A percentile compares a stretch with the other conserved stretches of the same genome.
phyloP scores from a whole-genome alignment of 768 basidiomycete genomes.

The Boletus sensibilis region DNA sequence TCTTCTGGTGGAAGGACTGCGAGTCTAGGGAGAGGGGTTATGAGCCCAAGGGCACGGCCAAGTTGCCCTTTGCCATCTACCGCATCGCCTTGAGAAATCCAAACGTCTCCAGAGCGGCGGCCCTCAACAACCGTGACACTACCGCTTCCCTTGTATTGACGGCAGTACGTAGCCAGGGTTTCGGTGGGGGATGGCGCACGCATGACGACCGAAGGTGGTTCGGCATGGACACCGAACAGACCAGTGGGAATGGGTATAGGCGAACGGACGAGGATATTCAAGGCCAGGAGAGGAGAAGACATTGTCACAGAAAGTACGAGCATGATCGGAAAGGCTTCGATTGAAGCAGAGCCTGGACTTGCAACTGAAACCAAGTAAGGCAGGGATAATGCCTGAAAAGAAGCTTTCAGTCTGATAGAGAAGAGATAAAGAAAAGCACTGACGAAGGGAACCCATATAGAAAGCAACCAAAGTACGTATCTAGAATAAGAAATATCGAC shows the following conservation, averaged over 20 bases:
- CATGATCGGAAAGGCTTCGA: slow-evolving; percentile 45
- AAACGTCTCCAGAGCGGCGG: slow-evolving; percentile 70
- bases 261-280: slow-evolving; percentile 58
- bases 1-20: slow-evolving; percentile 58
- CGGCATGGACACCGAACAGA: slow-evolving; percentile 53
- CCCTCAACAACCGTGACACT: slow-evolving; percentile 66
- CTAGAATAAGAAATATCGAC: slow-evolving; percentile 57
- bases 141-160: slow-evolving; percentile 61
- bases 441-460: slow-evolving; percentile 70
- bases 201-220: slow-evolving; percentile 41
- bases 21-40: slow-evolving; percentile 62
- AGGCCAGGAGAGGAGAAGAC: slow-evolving; percentile 63
- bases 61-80: slow-evolving; percentile 63
- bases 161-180: slow-evolving; percentile 22
- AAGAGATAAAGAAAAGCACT: slow-evolving; percentile 27
- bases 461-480: slow-evolving; percentile 60
- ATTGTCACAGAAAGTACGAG: slow-evolving; percentile 63
- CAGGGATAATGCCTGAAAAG: slow-evolving; percentile 52
- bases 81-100: slow-evolving; percentile 72
- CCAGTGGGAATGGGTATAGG: slow-evolving; percentile 67
- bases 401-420: neutral
- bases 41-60: slow-evolving; percentile 60
- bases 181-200: slow-evolving; percentile 46
- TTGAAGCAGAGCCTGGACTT: slow-evolving; percentile 40
- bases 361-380: slow-evolving; percentile 55